phyloP scores from a whole-genome alignment of 495 filamentous ascomycete genomes.

The Neurospora pannonica region DNA sequence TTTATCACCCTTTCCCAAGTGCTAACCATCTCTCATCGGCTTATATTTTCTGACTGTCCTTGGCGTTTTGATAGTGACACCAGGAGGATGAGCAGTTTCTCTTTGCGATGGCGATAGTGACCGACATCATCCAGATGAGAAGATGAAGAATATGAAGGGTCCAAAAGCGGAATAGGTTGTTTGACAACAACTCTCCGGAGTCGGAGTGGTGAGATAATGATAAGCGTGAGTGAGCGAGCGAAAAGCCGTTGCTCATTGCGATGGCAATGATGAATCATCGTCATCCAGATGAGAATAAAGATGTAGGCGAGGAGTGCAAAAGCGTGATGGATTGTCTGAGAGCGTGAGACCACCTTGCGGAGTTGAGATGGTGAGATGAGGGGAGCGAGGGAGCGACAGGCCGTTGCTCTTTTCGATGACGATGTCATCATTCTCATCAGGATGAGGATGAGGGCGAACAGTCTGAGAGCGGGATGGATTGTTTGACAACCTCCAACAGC shows the following conservation, averaged over 20 bases:
- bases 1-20: not conserved
- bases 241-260: not conserved
- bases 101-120: not conserved
- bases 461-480: not conserved
- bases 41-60: no score
- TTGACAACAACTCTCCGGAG: not conserved
- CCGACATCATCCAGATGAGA: not conserved
- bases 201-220: not conserved
- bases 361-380: not conserved
- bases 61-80: no score
- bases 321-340: not conserved
- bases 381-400: not conserved
- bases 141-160: not conserved
- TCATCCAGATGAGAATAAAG: not conserved
- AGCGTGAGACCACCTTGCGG: not conserved
- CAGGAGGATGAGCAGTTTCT: not conserved
- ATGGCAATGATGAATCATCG: not conserved
- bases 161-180: not conserved
- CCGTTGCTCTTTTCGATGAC: not conserved
- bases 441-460: not conserved
- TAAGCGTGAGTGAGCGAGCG: not conserved
- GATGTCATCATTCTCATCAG: not conserved
- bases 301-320: not conserved
- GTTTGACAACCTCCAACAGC: not conserved
- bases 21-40: no score